Evolutionary conservation across 768 basidiomycete genomes (phyloP).

Genomic region (Leccinum boreale): DNA sequence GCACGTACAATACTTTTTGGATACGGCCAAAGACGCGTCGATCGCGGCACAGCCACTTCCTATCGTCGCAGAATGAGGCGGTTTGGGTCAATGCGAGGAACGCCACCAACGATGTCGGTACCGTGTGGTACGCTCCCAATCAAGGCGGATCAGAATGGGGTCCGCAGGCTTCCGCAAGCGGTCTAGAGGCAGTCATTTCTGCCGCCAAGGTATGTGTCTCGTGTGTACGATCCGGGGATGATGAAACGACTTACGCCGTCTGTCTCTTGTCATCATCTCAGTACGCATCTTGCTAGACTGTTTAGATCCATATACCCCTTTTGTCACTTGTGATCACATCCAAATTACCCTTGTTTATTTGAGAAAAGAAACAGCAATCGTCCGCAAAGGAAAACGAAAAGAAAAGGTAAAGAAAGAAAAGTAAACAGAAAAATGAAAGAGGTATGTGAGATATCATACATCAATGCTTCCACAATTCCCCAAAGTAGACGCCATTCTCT

Average conservation of each 20-base stretch:
- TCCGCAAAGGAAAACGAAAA: not conserved
- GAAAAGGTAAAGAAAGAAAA: not conserved
- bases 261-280: not conserved
- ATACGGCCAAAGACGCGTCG: constrained; percentile 39
- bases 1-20: constrained; percentile 49
- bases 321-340: not conserved
- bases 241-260: not conserved
- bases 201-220: constrained; percentile 21
- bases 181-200: constrained; percentile 29
- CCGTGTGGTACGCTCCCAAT: constrained; percentile 30
- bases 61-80: constrained; percentile 38
- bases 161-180: constrained; percentile 28
- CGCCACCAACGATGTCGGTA: constrained; percentile 39
- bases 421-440: not conserved
- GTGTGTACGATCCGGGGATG: not conserved
- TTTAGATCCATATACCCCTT: not conserved
- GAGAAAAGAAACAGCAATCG: constrained; percentile 2
- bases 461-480: constrained; percentile 28
- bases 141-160: constrained; percentile 28
- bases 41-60: constrained; percentile 34
- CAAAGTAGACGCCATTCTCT: constrained; percentile 7
- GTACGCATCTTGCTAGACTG: constrained; percentile 18
- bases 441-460: constrained; percentile 28
- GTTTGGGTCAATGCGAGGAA: constrained; percentile 38
- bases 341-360: constrained; percentile 10